Percentiles rank a stretch among this genome's conserved stretches.
phyloP scores from a whole-genome alignment of 2,329 filamentous ascomycete species.

The Sclerotinia borealis region DNA sequence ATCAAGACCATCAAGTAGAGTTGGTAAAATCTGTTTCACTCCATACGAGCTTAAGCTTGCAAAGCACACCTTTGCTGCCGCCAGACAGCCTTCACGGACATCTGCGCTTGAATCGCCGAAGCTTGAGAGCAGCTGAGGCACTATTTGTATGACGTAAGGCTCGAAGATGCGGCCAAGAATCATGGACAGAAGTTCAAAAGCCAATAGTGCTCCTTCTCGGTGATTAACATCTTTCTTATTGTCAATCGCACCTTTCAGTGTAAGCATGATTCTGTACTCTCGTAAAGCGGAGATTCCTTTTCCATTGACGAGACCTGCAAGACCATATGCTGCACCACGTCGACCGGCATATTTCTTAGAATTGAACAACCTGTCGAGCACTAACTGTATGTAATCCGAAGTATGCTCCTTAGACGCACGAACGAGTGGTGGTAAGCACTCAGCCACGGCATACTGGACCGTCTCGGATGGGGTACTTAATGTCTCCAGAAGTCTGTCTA shows the following conservation, averaged over 20 bases:
- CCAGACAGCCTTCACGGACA: constrained; percentile 87
- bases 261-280: constrained; percentile 80
- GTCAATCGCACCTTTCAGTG: constrained; percentile 75
- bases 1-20: constrained; percentile 83
- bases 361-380: constrained; percentile 75
- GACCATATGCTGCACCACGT: constrained; percentile 87
- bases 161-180: constrained; percentile 87
- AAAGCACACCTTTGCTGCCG: constrained; percentile 92
- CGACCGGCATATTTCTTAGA: constrained; percentile 90
- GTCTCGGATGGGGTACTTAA: constrained; percentile 92
- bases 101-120: constrained; percentile 87
- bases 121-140: constrained; percentile 80
- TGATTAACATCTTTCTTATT: constrained; percentile 92
- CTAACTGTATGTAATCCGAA: constrained; percentile 70
- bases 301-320: constrained; percentile 86
- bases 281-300: constrained; percentile 74
- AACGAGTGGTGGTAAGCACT: constrained; percentile 88
- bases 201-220: constrained; percentile 80
- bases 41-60: constrained; percentile 89
- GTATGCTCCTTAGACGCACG: constrained; percentile 72
- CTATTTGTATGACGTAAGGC: constrained; percentile 92
- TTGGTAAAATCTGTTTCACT: constrained; percentile 90
- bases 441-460: constrained; percentile 92
- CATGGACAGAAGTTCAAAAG: constrained; percentile 82
- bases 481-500: constrained; percentile 78